phyloP scores from a whole-genome alignment of 2,329 filamentous ascomycete genomes.

The Trichoderma atrobrunneum region DNA sequence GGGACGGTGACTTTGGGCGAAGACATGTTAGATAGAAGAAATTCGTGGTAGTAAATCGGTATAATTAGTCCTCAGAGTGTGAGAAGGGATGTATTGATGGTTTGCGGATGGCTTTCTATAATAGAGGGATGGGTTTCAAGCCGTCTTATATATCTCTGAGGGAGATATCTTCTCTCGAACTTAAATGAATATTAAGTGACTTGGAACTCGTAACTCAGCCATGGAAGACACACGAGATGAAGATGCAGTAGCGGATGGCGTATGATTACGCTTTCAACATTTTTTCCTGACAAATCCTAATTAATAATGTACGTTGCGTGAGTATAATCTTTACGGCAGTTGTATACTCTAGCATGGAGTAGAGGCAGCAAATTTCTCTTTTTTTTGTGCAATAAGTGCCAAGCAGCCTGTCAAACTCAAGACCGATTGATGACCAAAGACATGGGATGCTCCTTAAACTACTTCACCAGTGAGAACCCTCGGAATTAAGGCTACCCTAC shows the following conservation, averaged over 20 bases:
- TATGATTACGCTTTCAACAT: neutral
- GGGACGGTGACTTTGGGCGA: neutral
- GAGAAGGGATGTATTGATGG: neutral
- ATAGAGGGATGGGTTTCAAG: neutral
- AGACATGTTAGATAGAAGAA: neutral
- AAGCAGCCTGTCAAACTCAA: neutral
- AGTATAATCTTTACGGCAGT: neutral
- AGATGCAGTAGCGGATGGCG: neutral
- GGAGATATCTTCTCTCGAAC: neutral
- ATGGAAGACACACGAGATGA: neutral
- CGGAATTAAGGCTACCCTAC: neutral
- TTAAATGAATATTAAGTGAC: neutral
- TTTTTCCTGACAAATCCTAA: neutral
- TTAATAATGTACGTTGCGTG: neutral
- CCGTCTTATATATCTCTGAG: neutral
- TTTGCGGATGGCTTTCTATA: neutral
- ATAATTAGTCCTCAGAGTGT: neutral
- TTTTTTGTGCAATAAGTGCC: neutral
- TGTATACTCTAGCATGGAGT: neutral
- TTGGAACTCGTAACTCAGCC: neutral
- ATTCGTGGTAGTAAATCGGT: neutral
- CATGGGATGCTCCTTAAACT: neutral
- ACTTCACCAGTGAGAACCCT: neutral
- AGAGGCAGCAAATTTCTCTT: neutral
- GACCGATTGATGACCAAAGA: neutral